Evolutionary conservation across 495 filamentous ascomycete species (phyloP).

Genomic region (Chaetomium tenue): DNA sequence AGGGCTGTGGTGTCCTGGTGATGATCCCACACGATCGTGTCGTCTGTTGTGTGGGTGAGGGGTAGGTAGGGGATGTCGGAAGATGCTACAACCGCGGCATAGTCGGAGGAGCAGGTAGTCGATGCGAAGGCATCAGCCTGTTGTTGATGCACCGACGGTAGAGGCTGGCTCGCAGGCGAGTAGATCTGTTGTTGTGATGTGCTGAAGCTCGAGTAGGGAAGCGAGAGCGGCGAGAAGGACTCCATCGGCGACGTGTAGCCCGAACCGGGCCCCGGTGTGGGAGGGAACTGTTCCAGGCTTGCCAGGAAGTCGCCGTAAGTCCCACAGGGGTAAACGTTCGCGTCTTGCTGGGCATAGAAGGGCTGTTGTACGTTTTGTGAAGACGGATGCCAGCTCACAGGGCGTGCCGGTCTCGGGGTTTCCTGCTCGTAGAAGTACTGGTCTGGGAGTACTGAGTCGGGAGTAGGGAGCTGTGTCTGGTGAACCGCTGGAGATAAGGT

Average conservation of each 20-base stretch:
- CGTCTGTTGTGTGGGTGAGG: conserved; percentile 21
- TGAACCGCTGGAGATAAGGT: conserved; percentile 38
- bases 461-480: conserved; percentile 36
- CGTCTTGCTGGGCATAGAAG: conserved; percentile 29
- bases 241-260: conserved; percentile 48
- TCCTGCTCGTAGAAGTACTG: conserved; percentile 36
- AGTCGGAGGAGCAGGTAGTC: not conserved
- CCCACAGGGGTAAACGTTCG: conserved; percentile 33
- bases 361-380: conserved; percentile 36
- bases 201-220: conserved; percentile 33
- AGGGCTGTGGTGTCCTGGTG: conserved; percentile 37
- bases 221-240: conserved; percentile 43
- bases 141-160: conserved; percentile 12
- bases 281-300: conserved; percentile 42
- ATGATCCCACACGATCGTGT: conserved; percentile 42
- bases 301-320: conserved; percentile 39
- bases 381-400: conserved; percentile 70
- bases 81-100: conserved; percentile 2
- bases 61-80: conserved; percentile 25
- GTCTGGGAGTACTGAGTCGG: conserved; percentile 32
- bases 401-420: conserved; percentile 43
- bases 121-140: not conserved
- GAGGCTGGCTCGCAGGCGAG: conserved; percentile 21
- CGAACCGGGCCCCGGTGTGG: conserved; percentile 44
- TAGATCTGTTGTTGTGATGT: conserved; percentile 24